These are phyloP conservation scores for Zygoascus hellenicus DNA, from an alignment of 1,139 yeast genomes.

Conservation along the genomic window DNA sequence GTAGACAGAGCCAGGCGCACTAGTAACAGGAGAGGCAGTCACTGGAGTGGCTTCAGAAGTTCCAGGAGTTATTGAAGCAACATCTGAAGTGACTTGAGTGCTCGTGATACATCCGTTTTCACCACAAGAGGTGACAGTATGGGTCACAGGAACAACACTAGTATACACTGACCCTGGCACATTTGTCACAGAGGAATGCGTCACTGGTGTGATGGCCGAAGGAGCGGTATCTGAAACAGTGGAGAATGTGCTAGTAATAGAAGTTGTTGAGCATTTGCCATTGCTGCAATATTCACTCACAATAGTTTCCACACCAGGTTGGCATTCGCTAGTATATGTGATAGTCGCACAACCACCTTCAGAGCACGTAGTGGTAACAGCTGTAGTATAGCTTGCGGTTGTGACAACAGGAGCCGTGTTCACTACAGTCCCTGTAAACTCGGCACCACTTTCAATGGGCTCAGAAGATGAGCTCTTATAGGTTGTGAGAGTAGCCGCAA, in stretches of 20 bases:
- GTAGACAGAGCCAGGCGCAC: background rate
- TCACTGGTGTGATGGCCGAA: background rate
- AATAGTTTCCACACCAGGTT: conserved; percentile 1
- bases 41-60: background rate
- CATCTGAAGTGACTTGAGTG: background rate
- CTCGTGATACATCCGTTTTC: conserved; percentile 3
- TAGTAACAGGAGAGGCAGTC: background rate
- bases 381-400: background rate
- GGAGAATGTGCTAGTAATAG: conserved; percentile 2
- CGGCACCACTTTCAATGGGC: conserved; percentile 5
- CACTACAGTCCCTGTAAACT: background rate
- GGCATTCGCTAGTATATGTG: conserved; percentile 6
- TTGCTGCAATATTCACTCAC: background rate
- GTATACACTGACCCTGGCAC: background rate
- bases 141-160: conserved; percentile 1
- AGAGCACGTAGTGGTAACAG: background rate
- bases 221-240: background rate
- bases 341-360: background rate
- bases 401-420: background rate
- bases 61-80: background rate
- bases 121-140: conserved; percentile 7
- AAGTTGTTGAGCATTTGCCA: conserved; percentile 5
- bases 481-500: background rate
- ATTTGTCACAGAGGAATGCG: background rate
- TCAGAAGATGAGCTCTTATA: background rate